phyloP scores from a whole-genome alignment of 169 alveolate species.

The Plasmodium inui region DNA sequence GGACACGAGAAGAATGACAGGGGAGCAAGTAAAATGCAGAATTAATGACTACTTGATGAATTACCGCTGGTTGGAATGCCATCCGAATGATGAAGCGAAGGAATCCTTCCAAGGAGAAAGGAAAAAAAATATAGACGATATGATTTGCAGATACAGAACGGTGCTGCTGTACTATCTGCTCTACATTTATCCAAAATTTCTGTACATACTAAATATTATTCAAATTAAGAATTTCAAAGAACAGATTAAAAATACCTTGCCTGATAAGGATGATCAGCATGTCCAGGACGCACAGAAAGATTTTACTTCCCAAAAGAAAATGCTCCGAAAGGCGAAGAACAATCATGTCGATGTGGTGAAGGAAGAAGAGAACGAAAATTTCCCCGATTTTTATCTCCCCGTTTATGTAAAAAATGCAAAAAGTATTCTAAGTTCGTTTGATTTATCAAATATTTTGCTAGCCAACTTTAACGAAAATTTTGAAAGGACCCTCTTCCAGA shows the following conservation, averaged over 20 bases:
- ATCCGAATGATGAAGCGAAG: neutral
- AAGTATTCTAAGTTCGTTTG: slow-evolving; percentile 26
- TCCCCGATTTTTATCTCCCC: slow-evolving; percentile 28
- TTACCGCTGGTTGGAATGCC: slow-evolving; percentile 49
- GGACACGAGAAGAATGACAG: slow-evolving; percentile 9
- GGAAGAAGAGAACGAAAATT: slow-evolving; percentile 23
- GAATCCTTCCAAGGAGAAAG: slow-evolving; percentile 15
- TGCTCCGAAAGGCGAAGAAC: slow-evolving; percentile 28
- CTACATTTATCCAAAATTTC: slow-evolving; percentile 66
- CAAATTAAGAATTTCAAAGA: slow-evolving; percentile 38
- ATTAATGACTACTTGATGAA: slow-evolving; percentile 60
- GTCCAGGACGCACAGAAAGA: slow-evolving; percentile 57
- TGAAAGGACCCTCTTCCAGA: slow-evolving; percentile 18
- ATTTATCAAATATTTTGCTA: slow-evolving; percentile 28
- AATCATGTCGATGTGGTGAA: neutral
- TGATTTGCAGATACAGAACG: slow-evolving; percentile 45
- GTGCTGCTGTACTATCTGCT: slow-evolving; percentile 55
- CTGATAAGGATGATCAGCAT: slow-evolving; percentile 37
- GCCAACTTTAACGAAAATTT: neutral
- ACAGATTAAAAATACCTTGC: slow-evolving; percentile 23
- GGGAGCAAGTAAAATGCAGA: neutral
- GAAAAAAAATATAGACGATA: slow-evolving; percentile 7
- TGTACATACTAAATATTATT: slow-evolving; percentile 53
- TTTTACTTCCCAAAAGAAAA: slow-evolving; percentile 47
- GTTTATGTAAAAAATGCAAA: slow-evolving; percentile 17